These are phyloP conservation scores for Rosa multiflora DNA, from an alignment of 306 rosid species.

Conservation along the genomic window DNA sequence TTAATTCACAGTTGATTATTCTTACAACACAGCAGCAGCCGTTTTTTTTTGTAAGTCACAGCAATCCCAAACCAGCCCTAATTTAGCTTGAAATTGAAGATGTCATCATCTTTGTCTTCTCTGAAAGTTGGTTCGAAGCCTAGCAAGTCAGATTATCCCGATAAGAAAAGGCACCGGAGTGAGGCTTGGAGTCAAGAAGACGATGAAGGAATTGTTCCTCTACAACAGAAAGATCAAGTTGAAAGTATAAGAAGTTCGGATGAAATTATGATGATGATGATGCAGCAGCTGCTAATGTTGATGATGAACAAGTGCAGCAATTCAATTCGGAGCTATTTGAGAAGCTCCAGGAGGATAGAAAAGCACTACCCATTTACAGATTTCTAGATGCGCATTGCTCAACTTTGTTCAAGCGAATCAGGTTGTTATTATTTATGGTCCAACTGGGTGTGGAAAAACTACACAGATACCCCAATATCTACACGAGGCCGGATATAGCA, in stretches of 20 bases:
- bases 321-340: neutral
- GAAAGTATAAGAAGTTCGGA: neutral
- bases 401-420: conserved; percentile 60
- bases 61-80: too few relatives aligned
- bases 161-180: neutral
- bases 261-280: neutral
- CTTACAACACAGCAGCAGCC: too few relatives aligned
- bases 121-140: neutral
- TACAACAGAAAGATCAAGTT: neutral
- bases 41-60: too few relatives aligned
- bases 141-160: neutral
- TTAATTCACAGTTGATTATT: too few relatives aligned
- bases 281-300: neutral
- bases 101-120: neutral
- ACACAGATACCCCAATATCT: conserved; percentile 97
- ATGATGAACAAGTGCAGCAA: neutral
- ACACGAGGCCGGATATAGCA: conserved; percentile 81
- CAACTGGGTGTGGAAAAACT: conserved; percentile 89
- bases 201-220: neutral
- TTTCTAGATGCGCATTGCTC: conserved; percentile 55
- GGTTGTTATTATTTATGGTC: conserved; percentile 89
- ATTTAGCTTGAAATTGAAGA: neutral
- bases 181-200: neutral
- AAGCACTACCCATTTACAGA: conserved; percentile 58
- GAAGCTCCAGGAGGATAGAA: conserved; percentile 56